Evolutionary conservation across 768 basidiomycete genomes (phyloP).

Genomic region (Amanita subjunquillea): DNA sequence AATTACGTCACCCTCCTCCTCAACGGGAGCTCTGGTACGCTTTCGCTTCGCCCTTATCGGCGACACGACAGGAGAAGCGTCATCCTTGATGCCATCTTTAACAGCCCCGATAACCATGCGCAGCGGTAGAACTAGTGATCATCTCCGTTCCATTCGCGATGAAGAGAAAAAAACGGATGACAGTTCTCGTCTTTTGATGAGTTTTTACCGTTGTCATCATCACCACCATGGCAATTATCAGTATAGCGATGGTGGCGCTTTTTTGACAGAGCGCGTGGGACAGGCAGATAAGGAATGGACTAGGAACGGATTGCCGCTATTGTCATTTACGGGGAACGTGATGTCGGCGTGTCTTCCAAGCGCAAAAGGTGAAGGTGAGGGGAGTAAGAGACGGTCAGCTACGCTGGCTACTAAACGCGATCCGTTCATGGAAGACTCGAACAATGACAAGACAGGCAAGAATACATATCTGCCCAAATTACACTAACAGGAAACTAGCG

Average conservation of each 20-base stretch:
- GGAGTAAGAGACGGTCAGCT: background rate
- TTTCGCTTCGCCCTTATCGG: background rate
- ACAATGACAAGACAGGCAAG: background rate
- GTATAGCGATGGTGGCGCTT: too few species aligned
- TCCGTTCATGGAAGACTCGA: background rate
- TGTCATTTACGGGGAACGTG: background rate
- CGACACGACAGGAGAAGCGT: background rate
- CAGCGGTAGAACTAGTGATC: too few species aligned
- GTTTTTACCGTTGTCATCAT: background rate
- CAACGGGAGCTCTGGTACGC: background rate
- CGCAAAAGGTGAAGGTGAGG: background rate
- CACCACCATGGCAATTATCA: background rate
- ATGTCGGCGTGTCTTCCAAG: background rate
- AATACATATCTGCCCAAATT: background rate
- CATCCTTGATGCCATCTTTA: background rate
- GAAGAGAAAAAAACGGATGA: background rate
- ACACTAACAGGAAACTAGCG: background rate
- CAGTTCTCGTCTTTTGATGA: background rate
- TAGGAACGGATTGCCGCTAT: background rate
- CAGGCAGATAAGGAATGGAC: background rate
- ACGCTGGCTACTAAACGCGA: background rate
- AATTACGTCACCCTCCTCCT: background rate
- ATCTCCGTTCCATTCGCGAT: background rate
- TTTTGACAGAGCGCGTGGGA: background rate
- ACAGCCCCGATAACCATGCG: too few species aligned